phyloP scores from a whole-genome alignment of 306 rosid species.

The Quercus bicolor region DNA sequence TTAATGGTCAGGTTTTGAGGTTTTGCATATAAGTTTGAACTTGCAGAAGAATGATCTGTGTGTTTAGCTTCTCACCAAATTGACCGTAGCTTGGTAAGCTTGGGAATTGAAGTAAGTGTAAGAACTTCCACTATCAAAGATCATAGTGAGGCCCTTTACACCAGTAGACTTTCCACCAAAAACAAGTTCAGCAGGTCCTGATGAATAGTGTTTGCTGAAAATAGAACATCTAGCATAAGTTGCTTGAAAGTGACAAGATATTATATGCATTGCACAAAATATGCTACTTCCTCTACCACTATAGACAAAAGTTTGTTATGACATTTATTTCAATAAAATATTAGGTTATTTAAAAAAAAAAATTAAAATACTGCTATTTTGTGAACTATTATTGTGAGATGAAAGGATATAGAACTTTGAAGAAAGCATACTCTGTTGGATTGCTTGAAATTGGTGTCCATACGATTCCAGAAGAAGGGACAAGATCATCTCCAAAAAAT shows the following conservation, averaged over 20 bases:
- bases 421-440: conserved; percentile 40
- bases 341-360: no score
- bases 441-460: conserved; percentile 52
- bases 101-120: conserved; percentile 66
- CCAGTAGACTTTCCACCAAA: conserved; percentile 52
- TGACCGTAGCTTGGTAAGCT: conserved; percentile 35
- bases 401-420: conserved; percentile 5
- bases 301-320: no score
- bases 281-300: not conserved
- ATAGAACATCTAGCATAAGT: conserved; percentile 1
- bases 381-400: not conserved
- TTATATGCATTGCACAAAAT: not conserved
- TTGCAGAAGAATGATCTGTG: not conserved
- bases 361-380: no score
- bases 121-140: conserved; percentile 87
- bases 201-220: conserved; percentile 53
- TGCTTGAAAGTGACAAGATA: conserved; percentile 2
- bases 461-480: conserved; percentile 48
- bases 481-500: conserved; percentile 58
- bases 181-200: conserved; percentile 68
- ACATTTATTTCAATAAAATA: no score
- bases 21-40: not conserved
- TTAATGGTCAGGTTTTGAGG: conserved; percentile 8
- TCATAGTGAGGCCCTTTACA: conserved; percentile 40
- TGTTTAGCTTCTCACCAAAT: conserved; percentile 46